These are phyloP conservation scores for Blastocladiella emersonii DNA, from an alignment of 371 early-diverging fungal species.

Conservation along the genomic window DNA sequence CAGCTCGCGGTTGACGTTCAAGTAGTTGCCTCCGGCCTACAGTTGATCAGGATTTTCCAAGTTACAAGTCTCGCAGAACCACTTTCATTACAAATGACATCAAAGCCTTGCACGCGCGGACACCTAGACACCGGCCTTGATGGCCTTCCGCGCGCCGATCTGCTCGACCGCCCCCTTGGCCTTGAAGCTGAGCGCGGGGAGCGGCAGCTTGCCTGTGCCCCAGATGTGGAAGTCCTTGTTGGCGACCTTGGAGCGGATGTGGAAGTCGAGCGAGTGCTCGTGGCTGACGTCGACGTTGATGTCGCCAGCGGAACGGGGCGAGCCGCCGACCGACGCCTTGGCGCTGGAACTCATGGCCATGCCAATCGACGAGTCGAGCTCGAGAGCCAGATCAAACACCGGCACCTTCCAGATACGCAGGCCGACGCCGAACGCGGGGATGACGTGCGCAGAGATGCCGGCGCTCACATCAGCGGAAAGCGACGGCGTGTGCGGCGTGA, in stretches of 20 bases:
- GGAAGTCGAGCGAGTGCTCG: background rate
- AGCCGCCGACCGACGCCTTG: background rate
- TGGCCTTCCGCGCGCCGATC: too few species aligned
- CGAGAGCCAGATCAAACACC: background rate
- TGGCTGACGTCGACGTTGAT: background rate
- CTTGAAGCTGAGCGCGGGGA: too few species aligned
- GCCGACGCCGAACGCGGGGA: too few species aligned
- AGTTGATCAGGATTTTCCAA: too few species aligned
- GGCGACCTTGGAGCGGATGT: background rate
- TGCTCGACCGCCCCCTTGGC: too few species aligned
- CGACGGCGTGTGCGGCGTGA: background rate
- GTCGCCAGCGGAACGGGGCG: background rate
- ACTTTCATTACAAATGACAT: too few species aligned
- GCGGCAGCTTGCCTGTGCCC: background rate
- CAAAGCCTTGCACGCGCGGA: too few species aligned
- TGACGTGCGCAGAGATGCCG: conserved; percentile 4
- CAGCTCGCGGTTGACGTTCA: too few species aligned
- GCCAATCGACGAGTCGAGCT: conserved; percentile 2
- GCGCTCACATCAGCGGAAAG: background rate
- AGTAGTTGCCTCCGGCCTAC: too few species aligned
- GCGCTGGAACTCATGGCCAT: background rate
- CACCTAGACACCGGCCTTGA: too few species aligned
- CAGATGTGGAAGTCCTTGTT: background rate
- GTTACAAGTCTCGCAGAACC: too few species aligned
- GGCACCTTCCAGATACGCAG: background rate